Conservation (phyloP, 164 flowering plant species). For the Chloranthus sessilifolius region DNA sequence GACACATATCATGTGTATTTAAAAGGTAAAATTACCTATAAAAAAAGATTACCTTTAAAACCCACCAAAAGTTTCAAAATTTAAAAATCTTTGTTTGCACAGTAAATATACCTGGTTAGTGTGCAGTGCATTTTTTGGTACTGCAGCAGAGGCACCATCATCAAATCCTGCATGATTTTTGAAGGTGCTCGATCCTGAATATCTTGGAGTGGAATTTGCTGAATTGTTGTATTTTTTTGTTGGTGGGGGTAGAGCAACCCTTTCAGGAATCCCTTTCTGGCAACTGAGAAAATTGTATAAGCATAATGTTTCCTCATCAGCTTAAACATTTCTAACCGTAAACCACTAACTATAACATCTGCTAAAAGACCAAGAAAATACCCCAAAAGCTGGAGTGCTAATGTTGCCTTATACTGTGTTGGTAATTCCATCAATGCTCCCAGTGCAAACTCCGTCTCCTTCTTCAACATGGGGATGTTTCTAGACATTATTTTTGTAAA, state of each 20-base stretch:
- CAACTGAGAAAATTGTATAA: slow-evolving; percentile 29
- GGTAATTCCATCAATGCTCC: slow-evolving; percentile 91
- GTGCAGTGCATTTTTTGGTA: no score
- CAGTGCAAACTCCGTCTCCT: slow-evolving; percentile 88
- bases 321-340: not conserved
- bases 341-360: not conserved
- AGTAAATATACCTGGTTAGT: no score
- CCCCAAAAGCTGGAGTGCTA: slow-evolving; percentile 75
- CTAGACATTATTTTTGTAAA: slow-evolving; percentile 85
- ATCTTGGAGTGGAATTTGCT: slow-evolving; percentile 29
- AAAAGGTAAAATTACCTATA: no score
- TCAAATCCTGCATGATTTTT: slow-evolving; percentile 39
- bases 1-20: no score
- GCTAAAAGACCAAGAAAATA: slow-evolving; percentile 17
- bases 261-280: slow-evolving; percentile 38
- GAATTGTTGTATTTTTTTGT: slow-evolving; percentile 20
- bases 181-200: slow-evolving; percentile 37
- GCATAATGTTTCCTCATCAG: not conserved
- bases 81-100: no score
- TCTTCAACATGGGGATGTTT: slow-evolving; percentile 34
- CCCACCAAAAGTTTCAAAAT: no score
- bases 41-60: no score
- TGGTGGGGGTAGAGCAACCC: slow-evolving; percentile 85
- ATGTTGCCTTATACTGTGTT: slow-evolving; percentile 78
- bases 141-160: slow-evolving; percentile 36